These are phyloP conservation scores for Asterophora parasitica DNA, from an alignment of 768 basidiomycete genomes.

Conservation along the genomic window DNA sequence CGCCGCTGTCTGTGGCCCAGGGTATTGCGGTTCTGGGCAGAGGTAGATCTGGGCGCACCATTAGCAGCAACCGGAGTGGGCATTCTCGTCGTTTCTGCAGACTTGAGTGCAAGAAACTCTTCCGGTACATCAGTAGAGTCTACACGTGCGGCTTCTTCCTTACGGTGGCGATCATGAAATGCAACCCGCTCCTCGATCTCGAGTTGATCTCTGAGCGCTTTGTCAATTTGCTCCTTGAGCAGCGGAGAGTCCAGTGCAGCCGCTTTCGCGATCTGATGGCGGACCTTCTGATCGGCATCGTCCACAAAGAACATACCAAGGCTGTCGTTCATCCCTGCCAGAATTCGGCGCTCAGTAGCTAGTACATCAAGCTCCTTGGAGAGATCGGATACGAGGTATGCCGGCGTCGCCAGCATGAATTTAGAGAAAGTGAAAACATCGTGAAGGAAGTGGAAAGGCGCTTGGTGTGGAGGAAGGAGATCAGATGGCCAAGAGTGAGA, in stretches of 20 bases:
- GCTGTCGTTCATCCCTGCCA: constrained; percentile 67
- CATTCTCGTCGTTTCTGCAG: constrained; percentile 13
- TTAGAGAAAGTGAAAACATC: constrained; percentile 85
- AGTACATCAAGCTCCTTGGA: constrained; percentile 70
- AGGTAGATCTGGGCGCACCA: constrained; percentile 3
- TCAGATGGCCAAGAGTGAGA: constrained; percentile 94
- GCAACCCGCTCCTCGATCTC: constrained; percentile 46
- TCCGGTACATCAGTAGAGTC: constrained; percentile 42
- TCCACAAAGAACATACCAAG: constrained; percentile 79
- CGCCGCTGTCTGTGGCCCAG: constrained; percentile 51
- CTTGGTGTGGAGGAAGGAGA: constrained; percentile 83
- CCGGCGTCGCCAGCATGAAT: constrained; percentile 95
- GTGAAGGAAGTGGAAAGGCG: constrained; percentile 94
- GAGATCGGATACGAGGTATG: constrained; percentile 74
- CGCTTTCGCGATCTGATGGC: constrained; percentile 77
- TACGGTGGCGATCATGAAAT: constrained; percentile 24
- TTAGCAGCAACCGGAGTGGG: constrained; percentile 10
- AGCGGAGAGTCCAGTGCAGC: constrained; percentile 64
- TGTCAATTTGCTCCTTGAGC: constrained; percentile 63
- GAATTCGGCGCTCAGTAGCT: constrained; percentile 57
- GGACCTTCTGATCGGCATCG: constrained; percentile 67
- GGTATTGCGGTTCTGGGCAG: constrained; percentile 33
- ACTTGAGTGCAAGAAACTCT: constrained; percentile 50
- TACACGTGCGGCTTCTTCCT: constrained; percentile 20
- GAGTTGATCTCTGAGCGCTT: constrained; percentile 49